Conservation (phyloP, 441 rosid genomes). For the Croton laevigatus region DNA sequence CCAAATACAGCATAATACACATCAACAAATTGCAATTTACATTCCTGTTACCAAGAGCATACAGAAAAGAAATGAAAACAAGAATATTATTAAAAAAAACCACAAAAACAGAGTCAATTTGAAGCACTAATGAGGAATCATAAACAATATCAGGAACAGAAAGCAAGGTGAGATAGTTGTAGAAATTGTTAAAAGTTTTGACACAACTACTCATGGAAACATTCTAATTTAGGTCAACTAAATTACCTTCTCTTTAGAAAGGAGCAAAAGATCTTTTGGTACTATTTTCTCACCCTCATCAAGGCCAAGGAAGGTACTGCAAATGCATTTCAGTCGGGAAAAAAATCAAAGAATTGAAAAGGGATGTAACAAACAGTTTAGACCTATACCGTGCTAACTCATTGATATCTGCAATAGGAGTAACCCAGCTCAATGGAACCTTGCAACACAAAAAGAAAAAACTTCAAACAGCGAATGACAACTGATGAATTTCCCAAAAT, state of each 20-base stretch:
- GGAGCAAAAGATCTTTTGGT: conserved; percentile 79
- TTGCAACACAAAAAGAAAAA: conserved; percentile 27
- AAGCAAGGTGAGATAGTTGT: not conserved
- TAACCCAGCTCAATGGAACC: conserved; percentile 87
- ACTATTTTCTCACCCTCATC: conserved; percentile 49
- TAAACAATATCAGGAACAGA: not conserved
- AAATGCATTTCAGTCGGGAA: not conserved
- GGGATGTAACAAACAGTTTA: not conserved
- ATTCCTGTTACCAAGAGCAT: not conserved
- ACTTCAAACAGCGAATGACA: conserved; percentile 14
- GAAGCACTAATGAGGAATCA: not conserved
- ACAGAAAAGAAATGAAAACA: not conserved
- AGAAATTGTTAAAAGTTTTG: not conserved
- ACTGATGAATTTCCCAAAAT: not conserved
- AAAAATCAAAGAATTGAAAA: not conserved
- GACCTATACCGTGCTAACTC: conserved; percentile 71
- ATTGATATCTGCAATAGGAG: conserved; percentile 74
- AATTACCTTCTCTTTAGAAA: conserved; percentile 73
- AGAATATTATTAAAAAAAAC: not conserved
- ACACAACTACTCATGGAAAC: not conserved
- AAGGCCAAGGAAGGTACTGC: not conserved
- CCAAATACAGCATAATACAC: not conserved
- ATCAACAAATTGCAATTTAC: not conserved
- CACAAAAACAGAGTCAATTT: not conserved
- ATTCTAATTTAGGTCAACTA: not conserved